Percentiles rank a stretch among this genome's conserved stretches.
Conservation (phyloP, 208 protist species). For the Leishmania mexicana region DNA sequence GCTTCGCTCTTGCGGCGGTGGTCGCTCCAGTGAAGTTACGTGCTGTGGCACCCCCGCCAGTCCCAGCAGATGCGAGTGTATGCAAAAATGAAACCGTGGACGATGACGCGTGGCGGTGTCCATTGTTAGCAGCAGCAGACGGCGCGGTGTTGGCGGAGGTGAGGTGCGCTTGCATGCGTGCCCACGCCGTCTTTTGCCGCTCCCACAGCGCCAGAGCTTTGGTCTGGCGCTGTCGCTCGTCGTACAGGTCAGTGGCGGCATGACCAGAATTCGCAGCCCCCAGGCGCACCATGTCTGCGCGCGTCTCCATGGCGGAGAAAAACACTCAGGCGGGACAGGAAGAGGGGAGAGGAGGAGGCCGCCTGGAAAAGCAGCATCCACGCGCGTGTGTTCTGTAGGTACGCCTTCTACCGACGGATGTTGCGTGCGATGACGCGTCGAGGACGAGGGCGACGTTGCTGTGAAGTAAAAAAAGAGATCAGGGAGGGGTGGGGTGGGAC, state of each 20-base stretch:
- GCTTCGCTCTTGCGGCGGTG: constrained; percentile 37
- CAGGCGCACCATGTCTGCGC: not conserved
- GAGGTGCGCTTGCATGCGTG: constrained; percentile 35
- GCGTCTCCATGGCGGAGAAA: constrained; percentile 6
- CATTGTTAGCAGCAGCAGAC: not conserved
- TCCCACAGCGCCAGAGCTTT: constrained; percentile 76
- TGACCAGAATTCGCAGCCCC: not conserved
- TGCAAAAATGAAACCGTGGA: not conserved
- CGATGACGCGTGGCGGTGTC: not conserved
- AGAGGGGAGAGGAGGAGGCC: not conserved
- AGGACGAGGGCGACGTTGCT: not conserved
- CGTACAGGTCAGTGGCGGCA: constrained; percentile 32
- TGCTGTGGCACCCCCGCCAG: constrained; percentile 1
- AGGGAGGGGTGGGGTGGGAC: not conserved
- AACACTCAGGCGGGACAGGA: not conserved
- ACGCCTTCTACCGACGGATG: not conserved
- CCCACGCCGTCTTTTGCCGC: constrained; percentile 69
- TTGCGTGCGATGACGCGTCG: not conserved
- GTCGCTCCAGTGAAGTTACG: constrained; percentile 47
- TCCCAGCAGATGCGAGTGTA: not conserved
- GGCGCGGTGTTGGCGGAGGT: constrained; percentile 10
- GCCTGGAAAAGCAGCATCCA: not conserved
- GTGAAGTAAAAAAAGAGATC: not conserved
- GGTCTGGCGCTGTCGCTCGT: constrained; percentile 58
- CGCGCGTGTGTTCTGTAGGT: not conserved